phyloP scores from a whole-genome alignment of 148 eudicot genomes.

The Mesembryanthemum crystallinum region DNA sequence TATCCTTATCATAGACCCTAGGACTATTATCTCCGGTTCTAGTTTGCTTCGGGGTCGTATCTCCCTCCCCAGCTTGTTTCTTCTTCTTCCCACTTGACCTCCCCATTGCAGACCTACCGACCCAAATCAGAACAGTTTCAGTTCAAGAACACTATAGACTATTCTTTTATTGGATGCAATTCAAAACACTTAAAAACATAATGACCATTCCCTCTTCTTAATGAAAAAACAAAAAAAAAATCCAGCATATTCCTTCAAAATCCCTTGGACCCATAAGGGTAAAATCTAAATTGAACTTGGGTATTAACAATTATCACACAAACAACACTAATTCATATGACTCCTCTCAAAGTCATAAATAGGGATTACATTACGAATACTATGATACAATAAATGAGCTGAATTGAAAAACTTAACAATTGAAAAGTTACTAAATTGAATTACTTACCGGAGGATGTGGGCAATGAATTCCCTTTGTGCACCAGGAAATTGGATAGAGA shows the following conservation, averaged over 20 bases:
- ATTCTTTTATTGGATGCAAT: neutral
- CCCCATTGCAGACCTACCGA: conserved; percentile 51
- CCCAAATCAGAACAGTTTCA: conserved; percentile 22
- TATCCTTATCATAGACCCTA: conserved; percentile 59
- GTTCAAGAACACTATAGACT: conserved; percentile 4
- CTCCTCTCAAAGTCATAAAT: neutral
- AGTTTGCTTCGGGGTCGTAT: conserved; percentile 31
- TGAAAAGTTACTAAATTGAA: neutral
- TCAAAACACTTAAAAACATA: neutral
- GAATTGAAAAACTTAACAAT: neutral
- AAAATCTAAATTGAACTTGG: conserved; percentile 1
- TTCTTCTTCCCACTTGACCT: conserved; percentile 61
- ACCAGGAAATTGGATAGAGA: conserved; percentile 2
- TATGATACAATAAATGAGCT: neutral
- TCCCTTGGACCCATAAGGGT: neutral
- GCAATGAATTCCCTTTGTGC: conserved; percentile 19
- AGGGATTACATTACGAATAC: neutral
- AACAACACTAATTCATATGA: neutral
- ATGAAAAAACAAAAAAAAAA: neutral
- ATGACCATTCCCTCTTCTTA: neutral
- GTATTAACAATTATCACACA: neutral
- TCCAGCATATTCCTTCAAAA: neutral
- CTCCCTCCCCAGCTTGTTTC: conserved; percentile 37
- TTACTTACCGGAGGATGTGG: neutral
- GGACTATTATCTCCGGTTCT: conserved; percentile 39